These are phyloP conservation scores for Fusarium sp. DNA, from an alignment of 2,329 filamentous ascomycete species.

Conservation along the genomic window DNA sequence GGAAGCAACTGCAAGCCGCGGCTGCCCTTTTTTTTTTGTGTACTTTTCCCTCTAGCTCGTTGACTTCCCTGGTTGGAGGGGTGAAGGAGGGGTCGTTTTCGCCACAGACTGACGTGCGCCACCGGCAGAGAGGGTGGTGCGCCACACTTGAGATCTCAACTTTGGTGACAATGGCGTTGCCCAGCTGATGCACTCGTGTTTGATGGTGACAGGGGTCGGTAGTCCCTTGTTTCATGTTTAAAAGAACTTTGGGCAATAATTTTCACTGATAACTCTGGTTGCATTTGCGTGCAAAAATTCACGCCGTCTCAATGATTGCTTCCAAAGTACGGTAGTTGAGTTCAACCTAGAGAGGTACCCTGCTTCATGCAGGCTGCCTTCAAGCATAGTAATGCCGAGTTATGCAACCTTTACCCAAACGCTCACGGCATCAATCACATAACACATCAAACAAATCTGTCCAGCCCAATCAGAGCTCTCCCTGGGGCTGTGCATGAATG, in stretches of 20 bases:
- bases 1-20: conserved; percentile 14
- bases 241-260: not conserved
- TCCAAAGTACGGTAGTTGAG: not conserved
- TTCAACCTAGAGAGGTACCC: not conserved
- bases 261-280: not conserved
- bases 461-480: conserved; percentile 24
- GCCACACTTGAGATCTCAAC: conserved; percentile 4
- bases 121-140: conserved; percentile 12
- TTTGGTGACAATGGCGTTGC: conserved; percentile 11
- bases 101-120: conserved; percentile 37
- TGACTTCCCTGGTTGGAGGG: conserved; percentile 40
- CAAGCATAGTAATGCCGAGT: not conserved
- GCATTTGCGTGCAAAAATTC: not conserved
- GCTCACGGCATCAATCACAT: not conserved
- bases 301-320: no score
- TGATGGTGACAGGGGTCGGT: not conserved
- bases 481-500: conserved; percentile 22
- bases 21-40: conserved; percentile 39
- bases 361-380: not conserved
- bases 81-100: conserved; percentile 41
- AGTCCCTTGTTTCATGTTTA: not conserved
- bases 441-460: not conserved
- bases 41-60: conserved; percentile 24
- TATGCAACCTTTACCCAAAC: not conserved
- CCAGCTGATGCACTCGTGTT: not conserved